These are phyloP conservation scores for Colletotrichum costaricense DNA, from an alignment of 2,329 filamentous ascomycete species.

Conservation along the genomic window DNA sequence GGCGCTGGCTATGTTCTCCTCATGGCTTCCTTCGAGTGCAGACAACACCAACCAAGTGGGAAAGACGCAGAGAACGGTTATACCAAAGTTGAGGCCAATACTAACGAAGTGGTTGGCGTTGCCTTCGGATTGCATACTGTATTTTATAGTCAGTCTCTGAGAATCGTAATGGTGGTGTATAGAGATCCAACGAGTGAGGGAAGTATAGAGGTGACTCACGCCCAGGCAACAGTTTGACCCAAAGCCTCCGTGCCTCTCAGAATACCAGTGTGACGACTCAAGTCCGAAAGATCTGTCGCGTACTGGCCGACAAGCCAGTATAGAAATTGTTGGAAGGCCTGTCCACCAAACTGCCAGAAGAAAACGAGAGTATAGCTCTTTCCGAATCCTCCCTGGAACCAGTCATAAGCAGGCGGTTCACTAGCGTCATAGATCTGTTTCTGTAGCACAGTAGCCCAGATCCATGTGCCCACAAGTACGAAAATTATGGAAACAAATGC, in stretches of 20 bases:
- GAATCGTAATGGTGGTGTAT: not conserved
- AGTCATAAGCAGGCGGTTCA: constrained; percentile 14
- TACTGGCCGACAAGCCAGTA: constrained; percentile 25
- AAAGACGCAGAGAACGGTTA: constrained; percentile 7
- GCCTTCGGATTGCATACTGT: constrained; percentile 21
- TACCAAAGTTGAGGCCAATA: constrained; percentile 17
- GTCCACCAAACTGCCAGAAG: constrained; percentile 23
- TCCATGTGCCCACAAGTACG: constrained; percentile 10
- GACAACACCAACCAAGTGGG: constrained; percentile 16
- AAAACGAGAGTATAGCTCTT: constrained; percentile 20
- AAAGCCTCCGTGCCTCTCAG: constrained; percentile 18
- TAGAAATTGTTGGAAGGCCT: constrained; percentile 20
- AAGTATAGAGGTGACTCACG: not conserved
- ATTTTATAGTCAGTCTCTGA: not conserved
- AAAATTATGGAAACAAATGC: constrained; percentile 12
- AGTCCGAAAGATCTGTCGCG: constrained; percentile 16
- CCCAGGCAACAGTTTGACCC: constrained; percentile 18
- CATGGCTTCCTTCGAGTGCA: constrained; percentile 13
- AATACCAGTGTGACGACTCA: constrained; percentile 18
- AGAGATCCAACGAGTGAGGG: not conserved
- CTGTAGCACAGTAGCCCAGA: constrained; percentile 16
- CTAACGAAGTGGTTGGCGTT: constrained; percentile 27
- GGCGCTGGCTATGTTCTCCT: not conserved
- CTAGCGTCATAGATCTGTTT: constrained; percentile 14
- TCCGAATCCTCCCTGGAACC: constrained; percentile 8